Base-by-base conservation (phyloP, 352 stramenopile genomes). In the Plasmopara halstedii region DNA sequence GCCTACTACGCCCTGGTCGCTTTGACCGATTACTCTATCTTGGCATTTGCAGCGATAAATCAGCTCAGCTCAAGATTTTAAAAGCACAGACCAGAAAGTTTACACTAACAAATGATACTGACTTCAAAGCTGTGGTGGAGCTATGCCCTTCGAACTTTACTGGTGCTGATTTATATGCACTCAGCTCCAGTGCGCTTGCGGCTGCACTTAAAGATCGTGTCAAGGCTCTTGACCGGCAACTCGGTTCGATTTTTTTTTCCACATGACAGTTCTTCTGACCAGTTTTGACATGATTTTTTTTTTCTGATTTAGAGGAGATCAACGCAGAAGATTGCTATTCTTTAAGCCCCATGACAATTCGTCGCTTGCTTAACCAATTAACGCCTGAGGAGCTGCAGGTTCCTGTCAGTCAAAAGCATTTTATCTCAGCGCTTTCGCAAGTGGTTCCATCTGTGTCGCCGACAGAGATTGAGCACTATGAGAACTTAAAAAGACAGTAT, bases 1-100 rank as follows among this genome's bases (percentile, higher is more conserved):
- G 86, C 8, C 60, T 99, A 46, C 60, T 99, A 22, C 88, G 95
- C 17, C 94, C 95, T 3, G 95, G 95, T 13, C 83, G 95, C 33
- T 90, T 93, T 38, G 81, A 93, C 35, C 70, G 81, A 9, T 52
- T 93, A 53, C 43, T 93, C 15, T 93, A 93, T 29, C 58, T 93
- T 11, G 81, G 81, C 23, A 90, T 93, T 55, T 88, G 78, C 55
- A 84, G 64, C 18, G 74, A 88, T 17, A 75, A 75, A 50, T 48
- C 62, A 4, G 77, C 78, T 2, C 78, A 93, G 36, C 53, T 85
- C 21, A 90, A 90, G 54, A 74, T 93, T n/a, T 62, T 93, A n/a
- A 57, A 87, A 36, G 82, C 82, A 0, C 68, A 89, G 22, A 93
- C 79, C 3, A 81, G 79, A 41, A 89, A 90, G 49, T 93, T 93